Conservation (phyloP, 1,139 yeast genomes). For the Lodderomyces pseudojiufengensis region DNA sequence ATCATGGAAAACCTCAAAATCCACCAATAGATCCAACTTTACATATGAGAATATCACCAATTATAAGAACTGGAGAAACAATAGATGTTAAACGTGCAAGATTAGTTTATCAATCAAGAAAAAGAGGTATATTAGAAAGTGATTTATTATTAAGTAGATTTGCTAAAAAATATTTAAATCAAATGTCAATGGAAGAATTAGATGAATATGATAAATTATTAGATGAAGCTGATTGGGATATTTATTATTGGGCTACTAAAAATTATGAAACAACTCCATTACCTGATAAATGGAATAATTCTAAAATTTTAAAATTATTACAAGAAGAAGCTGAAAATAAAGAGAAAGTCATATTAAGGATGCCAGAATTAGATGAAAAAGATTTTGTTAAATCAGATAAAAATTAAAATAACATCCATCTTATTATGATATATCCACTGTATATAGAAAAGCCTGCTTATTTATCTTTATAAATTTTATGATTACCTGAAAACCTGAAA, state of each 20-base stretch:
- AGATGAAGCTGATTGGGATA: conserved; percentile 98
- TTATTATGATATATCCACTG: too few species aligned
- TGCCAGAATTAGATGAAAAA: conserved; percentile 57
- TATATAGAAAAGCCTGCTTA: too few species aligned
- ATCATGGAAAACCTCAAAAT: conserved; percentile 45
- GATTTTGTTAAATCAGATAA: not conserved
- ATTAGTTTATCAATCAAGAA: conserved; percentile 83
- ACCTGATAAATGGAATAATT: conserved; percentile 79
- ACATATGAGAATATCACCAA: conserved; percentile 64
- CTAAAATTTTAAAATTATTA: conserved; percentile 58
- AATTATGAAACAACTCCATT: conserved; percentile 77
- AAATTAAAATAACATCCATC: too few species aligned
- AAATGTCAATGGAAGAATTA: conserved; percentile 62
- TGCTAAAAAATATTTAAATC: conserved; percentile 67
- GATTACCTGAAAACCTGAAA: too few species aligned
- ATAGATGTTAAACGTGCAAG: conserved; percentile 79
- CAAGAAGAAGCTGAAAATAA: conserved; percentile 75
- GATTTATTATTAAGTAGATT: conserved; percentile 82
- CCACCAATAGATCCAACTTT: conserved; percentile 27
- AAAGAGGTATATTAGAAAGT: conserved; percentile 93
- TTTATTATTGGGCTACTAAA: conserved; percentile 94
- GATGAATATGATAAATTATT: conserved; percentile 81
- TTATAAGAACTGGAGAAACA: conserved; percentile 72
- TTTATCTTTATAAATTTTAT: too few species aligned
- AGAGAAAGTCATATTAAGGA: conserved; percentile 70